These are phyloP conservation scores for Fusarium sp. DNA, from an alignment of 2,329 filamentous ascomycete genomes.

Conservation along the genomic window DNA sequence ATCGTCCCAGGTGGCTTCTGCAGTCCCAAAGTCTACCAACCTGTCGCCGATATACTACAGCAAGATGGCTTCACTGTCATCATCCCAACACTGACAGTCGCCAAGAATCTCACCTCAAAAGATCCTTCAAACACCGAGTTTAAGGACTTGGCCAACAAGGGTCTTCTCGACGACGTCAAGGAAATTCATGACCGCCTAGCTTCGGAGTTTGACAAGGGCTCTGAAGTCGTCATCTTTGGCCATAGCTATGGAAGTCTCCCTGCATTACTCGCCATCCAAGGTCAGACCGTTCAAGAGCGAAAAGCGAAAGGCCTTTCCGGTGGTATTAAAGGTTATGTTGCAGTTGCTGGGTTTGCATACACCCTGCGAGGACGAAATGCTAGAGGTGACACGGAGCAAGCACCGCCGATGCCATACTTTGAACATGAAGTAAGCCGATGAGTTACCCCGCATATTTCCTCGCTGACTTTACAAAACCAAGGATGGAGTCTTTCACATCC, in stretches of 20 bases:
- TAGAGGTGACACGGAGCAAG: neutral
- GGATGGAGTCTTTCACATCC: neutral
- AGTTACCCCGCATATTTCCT: rapidly evolving
- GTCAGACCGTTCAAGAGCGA: rapidly evolving
- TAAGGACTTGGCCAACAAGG: neutral
- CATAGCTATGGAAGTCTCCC: slow-evolving; percentile 17
- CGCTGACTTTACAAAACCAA: neutral
- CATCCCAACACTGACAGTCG: neutral
- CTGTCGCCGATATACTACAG: neutral
- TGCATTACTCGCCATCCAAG: neutral
- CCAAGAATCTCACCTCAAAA: neutral
- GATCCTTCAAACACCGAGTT: rapidly evolving
- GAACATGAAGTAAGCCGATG: neutral
- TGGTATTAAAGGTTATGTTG: neutral
- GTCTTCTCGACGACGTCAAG: neutral
- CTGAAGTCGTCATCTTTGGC: neutral
- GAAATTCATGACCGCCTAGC: neutral
- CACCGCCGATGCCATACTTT: neutral
- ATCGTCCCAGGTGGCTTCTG: slow-evolving; percentile 5
- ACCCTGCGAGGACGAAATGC: neutral
- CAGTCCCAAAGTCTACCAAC: neutral
- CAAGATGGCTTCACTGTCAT: neutral
- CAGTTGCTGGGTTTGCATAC: neutral
- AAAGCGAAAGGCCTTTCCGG: neutral
- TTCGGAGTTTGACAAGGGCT: neutral